phyloP scores from a whole-genome alignment of 2,329 filamentous ascomycete species.

The Xylariaceae sp. region DNA sequence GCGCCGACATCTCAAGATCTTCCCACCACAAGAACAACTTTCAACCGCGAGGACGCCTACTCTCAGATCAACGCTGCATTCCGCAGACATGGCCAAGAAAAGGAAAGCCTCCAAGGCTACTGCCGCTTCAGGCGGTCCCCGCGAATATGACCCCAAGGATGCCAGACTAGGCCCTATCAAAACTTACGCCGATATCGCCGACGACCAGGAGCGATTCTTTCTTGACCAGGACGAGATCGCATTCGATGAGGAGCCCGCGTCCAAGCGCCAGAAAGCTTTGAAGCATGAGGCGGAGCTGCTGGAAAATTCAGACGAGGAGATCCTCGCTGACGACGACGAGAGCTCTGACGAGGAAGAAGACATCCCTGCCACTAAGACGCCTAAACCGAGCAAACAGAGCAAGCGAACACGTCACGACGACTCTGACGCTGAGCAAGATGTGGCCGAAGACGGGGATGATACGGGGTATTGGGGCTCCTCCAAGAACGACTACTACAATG shows the following conservation, averaged over 20 bases:
- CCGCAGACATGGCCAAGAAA: slow-evolving; percentile 49
- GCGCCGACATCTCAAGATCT: neutral
- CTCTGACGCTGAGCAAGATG: slow-evolving; percentile 34
- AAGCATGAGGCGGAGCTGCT: slow-evolving; percentile 58
- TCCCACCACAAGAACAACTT: neutral
- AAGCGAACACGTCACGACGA: slow-evolving; percentile 13
- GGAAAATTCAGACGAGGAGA: slow-evolving; percentile 56
- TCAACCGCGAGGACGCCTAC: neutral
- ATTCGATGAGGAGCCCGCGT: slow-evolving; percentile 71
- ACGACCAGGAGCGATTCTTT: slow-evolving; percentile 92
- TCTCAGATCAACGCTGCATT: too few species aligned
- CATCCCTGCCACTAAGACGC: slow-evolving; percentile 32
- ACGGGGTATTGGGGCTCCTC: slow-evolving; percentile 79
- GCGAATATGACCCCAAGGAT: slow-evolving; percentile 47
- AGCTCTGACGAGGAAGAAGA: slow-evolving; percentile 28
- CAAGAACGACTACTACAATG: slow-evolving; percentile 87
- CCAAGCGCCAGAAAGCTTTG: slow-evolving; percentile 66
- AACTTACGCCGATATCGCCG: slow-evolving; percentile 76
- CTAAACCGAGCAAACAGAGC: too few species aligned
- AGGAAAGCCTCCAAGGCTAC: slow-evolving; percentile 58
- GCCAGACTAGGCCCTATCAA: slow-evolving; percentile 54
- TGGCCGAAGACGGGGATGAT: slow-evolving; percentile 48
- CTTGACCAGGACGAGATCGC: slow-evolving; percentile 78
- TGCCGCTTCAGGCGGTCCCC: slow-evolving; percentile 40
- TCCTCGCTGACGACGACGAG: slow-evolving; percentile 42